Conservation (phyloP, 495 filamentous ascomycete species). For the Monascus purpureus region DNA sequence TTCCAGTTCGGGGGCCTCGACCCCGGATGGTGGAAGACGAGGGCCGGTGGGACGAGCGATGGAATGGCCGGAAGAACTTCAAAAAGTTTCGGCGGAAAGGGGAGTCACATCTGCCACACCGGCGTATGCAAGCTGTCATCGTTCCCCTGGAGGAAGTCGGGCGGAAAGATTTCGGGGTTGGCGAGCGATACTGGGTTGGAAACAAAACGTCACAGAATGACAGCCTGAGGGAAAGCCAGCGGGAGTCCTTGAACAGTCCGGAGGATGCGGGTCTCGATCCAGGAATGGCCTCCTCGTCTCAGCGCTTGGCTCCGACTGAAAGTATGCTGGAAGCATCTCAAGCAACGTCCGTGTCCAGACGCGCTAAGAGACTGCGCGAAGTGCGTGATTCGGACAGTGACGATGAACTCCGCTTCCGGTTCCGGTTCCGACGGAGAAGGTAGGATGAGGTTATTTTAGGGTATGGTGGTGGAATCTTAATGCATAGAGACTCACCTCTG, state of each 20-base stretch:
- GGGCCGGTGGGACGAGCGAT: constrained; percentile 72
- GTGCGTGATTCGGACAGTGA: constrained; percentile 29
- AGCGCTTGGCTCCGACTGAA: constrained; percentile 3
- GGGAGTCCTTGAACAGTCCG: constrained; percentile 4
- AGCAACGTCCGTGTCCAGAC: constrained; percentile 2
- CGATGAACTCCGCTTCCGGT: constrained; percentile 44
- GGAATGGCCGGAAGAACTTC: constrained; percentile 96
- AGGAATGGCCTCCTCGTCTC: constrained; percentile 1
- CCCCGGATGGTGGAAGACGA: constrained; percentile 13
- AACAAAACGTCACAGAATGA: constrained; percentile 9
- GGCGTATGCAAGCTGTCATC: constrained; percentile 46
- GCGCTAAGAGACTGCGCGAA: constrained; percentile 30
- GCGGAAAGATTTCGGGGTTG: constrained; percentile 67
- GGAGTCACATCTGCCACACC: constrained; percentile 25
- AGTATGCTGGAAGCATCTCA: constrained; percentile 2
- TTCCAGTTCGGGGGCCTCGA: constrained; percentile 23
- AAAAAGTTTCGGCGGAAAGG: constrained; percentile 69
- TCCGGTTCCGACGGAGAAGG: constrained; percentile 43
- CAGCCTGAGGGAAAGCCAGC: constrained; percentile 10
- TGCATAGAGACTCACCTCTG: neutral
- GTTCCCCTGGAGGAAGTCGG: constrained; percentile 68
- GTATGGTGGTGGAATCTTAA: neutral
- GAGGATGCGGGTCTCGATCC: constrained; percentile 8
- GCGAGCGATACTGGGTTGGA: constrained; percentile 63
- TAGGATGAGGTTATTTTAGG: constrained; percentile 3